A percentile compares a stretch with the other conserved stretches of the same genome.
These are phyloP conservation scores for Phialemonium atrogriseum DNA, from an alignment of 2,329 filamentous ascomycete genomes.

Conservation along the genomic window DNA sequence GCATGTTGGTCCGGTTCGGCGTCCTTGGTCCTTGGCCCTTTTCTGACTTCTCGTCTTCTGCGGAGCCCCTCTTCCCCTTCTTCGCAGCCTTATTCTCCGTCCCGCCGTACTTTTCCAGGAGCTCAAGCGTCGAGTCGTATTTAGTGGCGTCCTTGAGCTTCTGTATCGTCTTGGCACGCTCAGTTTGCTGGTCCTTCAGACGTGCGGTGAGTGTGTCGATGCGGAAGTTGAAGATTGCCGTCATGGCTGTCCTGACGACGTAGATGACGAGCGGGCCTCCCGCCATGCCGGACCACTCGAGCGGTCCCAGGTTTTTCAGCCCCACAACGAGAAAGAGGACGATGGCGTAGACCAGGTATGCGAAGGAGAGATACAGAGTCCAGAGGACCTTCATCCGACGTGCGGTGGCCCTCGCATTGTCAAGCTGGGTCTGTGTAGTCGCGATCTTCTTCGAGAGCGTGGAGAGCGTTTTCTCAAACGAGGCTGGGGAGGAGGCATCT, in stretches of 20 bases:
- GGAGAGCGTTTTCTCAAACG: conserved; percentile 87
- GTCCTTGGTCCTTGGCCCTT: conserved; percentile 9
- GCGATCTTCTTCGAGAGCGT: conserved; percentile 76
- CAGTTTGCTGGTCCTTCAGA: conserved; percentile 66
- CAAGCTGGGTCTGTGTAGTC: conserved; percentile 63
- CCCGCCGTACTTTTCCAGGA: conserved; percentile 90
- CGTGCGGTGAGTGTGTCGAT: conserved; percentile 60
- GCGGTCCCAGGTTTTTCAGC: conserved; percentile 64
- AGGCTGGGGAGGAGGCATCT: conserved; percentile 74
- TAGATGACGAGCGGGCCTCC: conserved; percentile 82
- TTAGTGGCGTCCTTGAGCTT: conserved; percentile 92
- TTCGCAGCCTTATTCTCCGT: conserved; percentile 42
- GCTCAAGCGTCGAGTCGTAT: conserved; percentile 87
- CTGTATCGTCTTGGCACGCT: conserved; percentile 81
- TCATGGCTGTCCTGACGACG: conserved; percentile 55
- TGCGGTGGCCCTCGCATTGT: conserved; percentile 61
- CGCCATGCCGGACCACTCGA: conserved; percentile 71
- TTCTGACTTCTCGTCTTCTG: conserved; percentile 19
- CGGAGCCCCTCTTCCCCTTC: conserved; percentile 18
- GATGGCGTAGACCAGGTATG: conserved; percentile 79
- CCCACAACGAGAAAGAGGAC: conserved; percentile 80
- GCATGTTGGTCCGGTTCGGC: conserved; percentile 36
- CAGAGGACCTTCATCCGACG: conserved; percentile 76
- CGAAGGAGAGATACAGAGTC: conserved; percentile 85
- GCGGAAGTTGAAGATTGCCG: conserved; percentile 72